Conservation (phyloP, 345 rosid genomes). For the Linum lewisii region DNA sequence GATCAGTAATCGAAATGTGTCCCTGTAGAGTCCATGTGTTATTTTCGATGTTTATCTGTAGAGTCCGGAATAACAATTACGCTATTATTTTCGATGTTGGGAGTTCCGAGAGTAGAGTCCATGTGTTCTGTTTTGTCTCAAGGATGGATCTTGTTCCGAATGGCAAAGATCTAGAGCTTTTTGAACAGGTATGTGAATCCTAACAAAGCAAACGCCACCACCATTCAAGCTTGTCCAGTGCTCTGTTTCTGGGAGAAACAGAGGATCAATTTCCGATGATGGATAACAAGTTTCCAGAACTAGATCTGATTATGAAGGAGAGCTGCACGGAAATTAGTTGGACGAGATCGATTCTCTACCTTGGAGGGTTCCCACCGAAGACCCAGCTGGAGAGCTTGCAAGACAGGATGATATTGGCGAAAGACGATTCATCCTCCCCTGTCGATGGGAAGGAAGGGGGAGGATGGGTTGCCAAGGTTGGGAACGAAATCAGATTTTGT, state of each 20-base stretch:
- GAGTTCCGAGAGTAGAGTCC: conserved; percentile 94
- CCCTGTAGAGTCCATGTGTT: too few species aligned
- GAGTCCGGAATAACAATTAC: conserved; percentile 30
- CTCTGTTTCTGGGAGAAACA: neutral
- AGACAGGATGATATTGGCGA: neutral
- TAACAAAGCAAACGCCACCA: neutral
- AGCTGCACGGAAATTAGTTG: neutral
- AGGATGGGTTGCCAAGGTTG: too few species aligned
- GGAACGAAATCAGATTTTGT: too few species aligned
- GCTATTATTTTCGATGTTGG: conserved; percentile 93
- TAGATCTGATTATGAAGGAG: neutral
- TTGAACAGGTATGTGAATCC: conserved; percentile 36
- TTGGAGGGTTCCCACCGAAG: neutral
- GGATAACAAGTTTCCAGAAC: neutral
- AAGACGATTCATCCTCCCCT: too few species aligned
- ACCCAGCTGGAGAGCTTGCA: neutral
- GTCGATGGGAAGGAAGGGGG: too few species aligned
- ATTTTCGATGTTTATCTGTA: too few species aligned
- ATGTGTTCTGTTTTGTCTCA: conserved; percentile 80
- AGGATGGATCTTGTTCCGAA: conserved; percentile 86
- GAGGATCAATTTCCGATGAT: neutral
- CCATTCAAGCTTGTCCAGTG: neutral
- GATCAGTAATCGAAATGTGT: conserved; percentile 33
- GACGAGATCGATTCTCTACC: neutral
- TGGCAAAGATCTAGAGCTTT: conserved; percentile 82